phyloP scores from a whole-genome alignment of 177 flowering plant genomes.

The Vitis hybrid region DNA sequence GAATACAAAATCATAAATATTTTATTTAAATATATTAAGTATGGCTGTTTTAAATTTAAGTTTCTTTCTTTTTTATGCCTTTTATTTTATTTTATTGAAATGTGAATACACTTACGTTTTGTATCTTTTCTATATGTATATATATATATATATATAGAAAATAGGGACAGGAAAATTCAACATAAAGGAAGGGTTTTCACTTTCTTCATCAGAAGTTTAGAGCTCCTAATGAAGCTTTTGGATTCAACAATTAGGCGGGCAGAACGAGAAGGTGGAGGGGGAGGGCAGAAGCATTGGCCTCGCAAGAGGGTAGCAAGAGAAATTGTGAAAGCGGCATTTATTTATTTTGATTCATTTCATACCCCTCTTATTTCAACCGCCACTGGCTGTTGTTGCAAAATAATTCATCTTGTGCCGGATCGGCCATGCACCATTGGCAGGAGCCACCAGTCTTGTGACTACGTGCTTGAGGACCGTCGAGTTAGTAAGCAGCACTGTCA shows the following conservation, averaged over 20 bases:
- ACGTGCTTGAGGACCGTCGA: conserved; percentile 36
- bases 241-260: not conserved
- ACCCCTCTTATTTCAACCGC: conserved; percentile 32
- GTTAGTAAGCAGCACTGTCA: conserved; percentile 80
- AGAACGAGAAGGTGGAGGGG: not conserved
- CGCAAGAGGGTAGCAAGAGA: conserved; percentile 3
- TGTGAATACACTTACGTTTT: no score
- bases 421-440: conserved; percentile 65
- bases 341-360: conserved; percentile 11
- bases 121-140: no score
- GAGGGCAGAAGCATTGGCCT: not conserved
- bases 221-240: not conserved
- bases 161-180: no score
- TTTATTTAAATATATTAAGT: no score
- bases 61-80: no score
- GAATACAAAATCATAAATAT: no score
- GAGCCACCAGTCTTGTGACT: conserved; percentile 24
- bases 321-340: not conserved
- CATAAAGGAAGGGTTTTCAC: no score
- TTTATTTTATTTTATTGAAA: no score
- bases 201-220: not conserved
- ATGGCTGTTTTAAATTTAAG: no score
- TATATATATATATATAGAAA: no score
- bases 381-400: conserved; percentile 22
- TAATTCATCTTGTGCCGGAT: conserved; percentile 44